Conservation (phyloP, 1,284 basidiomycete species). For the Taiwanofungus camphoratus region DNA sequence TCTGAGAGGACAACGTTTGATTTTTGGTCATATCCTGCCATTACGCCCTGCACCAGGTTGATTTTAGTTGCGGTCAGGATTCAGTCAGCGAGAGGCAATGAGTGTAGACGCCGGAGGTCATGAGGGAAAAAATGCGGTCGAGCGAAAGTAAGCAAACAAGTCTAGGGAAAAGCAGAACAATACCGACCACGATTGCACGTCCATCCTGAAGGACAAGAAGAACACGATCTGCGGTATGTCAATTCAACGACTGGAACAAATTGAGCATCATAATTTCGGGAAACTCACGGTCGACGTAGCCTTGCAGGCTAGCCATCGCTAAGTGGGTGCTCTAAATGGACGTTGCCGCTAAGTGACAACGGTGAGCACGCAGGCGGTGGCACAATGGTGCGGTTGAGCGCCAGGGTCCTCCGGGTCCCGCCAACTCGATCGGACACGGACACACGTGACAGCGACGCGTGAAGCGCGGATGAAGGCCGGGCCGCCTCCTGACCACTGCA, state of each 20-base stretch:
- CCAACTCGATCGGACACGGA: no score
- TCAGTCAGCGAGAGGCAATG: neutral
- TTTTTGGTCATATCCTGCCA: constrained; percentile 89
- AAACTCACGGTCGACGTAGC: constrained; percentile 75
- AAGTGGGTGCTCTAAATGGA: constrained; percentile 3
- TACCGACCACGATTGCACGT: constrained; percentile 74
- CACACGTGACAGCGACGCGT: no score
- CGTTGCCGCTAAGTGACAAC: no score
- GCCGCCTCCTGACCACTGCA: no score
- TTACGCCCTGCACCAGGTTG: constrained; percentile 76
- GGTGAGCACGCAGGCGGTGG: no score
- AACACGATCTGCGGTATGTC: constrained; percentile 57
- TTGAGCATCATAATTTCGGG: constrained; percentile 1
- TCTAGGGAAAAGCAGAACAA: neutral
- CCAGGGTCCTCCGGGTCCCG: no score
- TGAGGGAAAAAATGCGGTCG: no score
- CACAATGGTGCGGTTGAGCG: no score
- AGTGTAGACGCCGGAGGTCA: neutral
- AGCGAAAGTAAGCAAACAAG: neutral
- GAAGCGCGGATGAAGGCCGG: no score
- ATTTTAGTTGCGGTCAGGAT: neutral
- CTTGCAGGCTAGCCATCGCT: constrained; percentile 75
- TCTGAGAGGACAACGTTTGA: constrained; percentile 91
- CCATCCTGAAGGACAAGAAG: constrained; percentile 89
- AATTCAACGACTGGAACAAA: constrained; percentile 1